Evolutionary conservation across 2,329 filamentous ascomycete species (phyloP).

Genomic region (Phialophora chinensis): DNA sequence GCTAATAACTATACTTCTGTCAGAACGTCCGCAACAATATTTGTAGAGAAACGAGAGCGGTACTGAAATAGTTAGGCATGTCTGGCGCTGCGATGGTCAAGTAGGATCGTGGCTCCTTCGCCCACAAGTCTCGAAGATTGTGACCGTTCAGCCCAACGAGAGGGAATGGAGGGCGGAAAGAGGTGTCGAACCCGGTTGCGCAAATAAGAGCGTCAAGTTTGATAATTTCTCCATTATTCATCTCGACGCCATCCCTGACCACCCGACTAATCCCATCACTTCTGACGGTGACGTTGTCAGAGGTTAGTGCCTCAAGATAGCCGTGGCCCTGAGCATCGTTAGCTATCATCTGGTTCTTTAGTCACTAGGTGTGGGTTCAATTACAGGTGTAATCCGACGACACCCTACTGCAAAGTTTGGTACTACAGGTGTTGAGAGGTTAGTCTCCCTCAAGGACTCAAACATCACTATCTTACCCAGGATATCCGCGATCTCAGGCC

Average conservation of each 20-base stretch:
- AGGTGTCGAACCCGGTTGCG: slow-evolving; percentile 48
- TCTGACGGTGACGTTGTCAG: slow-evolving; percentile 32
- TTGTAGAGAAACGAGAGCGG: background rate
- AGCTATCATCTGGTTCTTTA: too few species aligned
- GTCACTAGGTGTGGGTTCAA: too few species aligned
- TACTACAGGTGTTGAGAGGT: slow-evolving; percentile 33
- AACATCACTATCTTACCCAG: too few species aligned
- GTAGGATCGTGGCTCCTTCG: slow-evolving; percentile 50
- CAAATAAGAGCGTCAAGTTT: slow-evolving; percentile 45
- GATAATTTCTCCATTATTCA: slow-evolving; percentile 41
- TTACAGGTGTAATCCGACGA: slow-evolving; percentile 38
- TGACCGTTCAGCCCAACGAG: slow-evolving; percentile 41
- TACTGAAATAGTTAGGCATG: slow-evolving; percentile 49
- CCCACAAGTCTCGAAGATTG: slow-evolving; percentile 41
- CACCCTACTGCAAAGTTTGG: slow-evolving; percentile 37
- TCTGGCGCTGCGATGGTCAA: slow-evolving; percentile 53
- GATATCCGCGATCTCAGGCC: background rate
- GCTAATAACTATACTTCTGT: slow-evolving; percentile 36
- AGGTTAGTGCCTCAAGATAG: slow-evolving; percentile 42
- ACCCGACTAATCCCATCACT: slow-evolving; percentile 10
- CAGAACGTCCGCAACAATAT: background rate
- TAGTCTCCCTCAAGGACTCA: too few species aligned
- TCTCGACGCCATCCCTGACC: slow-evolving; percentile 24
- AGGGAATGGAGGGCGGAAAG: slow-evolving; percentile 44
- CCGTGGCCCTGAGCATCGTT: slow-evolving; percentile 43